Evolutionary conservation across 108 stramenopile genomes (phyloP), one percentile per base, ranked within the genome.

Genomic region (Nitzschia putrida): DNA sequence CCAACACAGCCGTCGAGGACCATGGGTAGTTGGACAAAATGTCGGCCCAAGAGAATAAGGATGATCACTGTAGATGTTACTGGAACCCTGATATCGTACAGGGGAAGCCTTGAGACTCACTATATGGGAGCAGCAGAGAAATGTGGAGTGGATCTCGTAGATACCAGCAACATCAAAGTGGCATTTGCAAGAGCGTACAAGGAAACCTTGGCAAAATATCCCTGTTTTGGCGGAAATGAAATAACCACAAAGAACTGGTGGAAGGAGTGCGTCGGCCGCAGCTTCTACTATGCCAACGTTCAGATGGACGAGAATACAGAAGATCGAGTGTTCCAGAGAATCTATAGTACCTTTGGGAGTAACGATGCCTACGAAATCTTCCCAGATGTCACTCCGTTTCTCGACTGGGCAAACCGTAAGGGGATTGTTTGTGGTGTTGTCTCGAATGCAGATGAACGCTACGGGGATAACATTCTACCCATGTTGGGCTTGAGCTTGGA

Each of bases 391-490:
- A 40, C 60, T 42, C 85, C 88, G 1, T 86, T 86, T 75, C 60
- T 89, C 10, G 66, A 86, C 14, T 89, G 85, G 84, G 78, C 78
- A 3, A 66, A 64, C 34, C 81, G 88, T 7, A 61, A 64, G 29
- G 75, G 82, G 23, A 69, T 89, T 10, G 83, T 84, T 10, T 81
- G 82, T 69, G 88, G 88, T 9, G 83, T 86, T 7, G 61, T 89
- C 45, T 82, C 81, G 40, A 89, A 89, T 79, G 88, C 88, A 20
- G 88, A 86, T 69, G 88, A 89, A 63, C 66, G 88, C 20, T 89
- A 89, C 64, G 88, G 88, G 13, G 88, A 86, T 59, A 77, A 75
- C 18, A 85, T 89, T 45, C 64, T 89, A 25, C 88, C 88, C 42
- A 89, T 89, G 88, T 50, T 89, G n/a, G 88, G 83, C 16, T 51